Evolutionary conservation across 129 eudicot genomes (phyloP).

Genomic region (Flaveria trinervia): DNA sequence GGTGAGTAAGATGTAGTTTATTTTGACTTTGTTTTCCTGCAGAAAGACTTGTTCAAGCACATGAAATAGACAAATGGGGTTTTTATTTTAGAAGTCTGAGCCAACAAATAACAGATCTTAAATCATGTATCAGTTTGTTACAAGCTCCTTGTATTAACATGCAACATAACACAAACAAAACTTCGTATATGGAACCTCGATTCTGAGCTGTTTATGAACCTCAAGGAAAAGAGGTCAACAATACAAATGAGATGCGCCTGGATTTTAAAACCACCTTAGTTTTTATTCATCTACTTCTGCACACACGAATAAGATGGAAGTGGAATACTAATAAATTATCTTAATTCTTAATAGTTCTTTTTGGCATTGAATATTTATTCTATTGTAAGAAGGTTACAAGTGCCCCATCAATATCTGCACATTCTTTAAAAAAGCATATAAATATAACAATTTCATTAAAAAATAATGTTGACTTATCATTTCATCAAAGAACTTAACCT

Average conservation of each 20-base stretch:
- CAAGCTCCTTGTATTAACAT: not conserved
- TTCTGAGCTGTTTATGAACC: conserved; percentile 20
- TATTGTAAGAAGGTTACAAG: not conserved
- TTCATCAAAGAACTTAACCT: not conserved
- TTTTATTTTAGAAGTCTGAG: not conserved
- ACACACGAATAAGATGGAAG: not conserved
- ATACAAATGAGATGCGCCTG: not conserved
- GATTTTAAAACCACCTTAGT: not conserved
- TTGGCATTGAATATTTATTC: not conserved
- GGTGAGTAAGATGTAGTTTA: not conserved
- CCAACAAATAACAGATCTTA: conserved; percentile 2
- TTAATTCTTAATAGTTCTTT: not conserved
- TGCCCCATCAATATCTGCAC: conserved; percentile 8
- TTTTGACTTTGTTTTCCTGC: not conserved
- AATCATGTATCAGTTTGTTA: conserved; percentile 4
- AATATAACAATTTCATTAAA: not conserved
- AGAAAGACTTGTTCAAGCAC: not conserved
- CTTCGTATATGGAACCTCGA: not conserved
- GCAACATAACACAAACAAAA: conserved; percentile 1
- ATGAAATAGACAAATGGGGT: not conserved
- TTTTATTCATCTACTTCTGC: conserved; percentile 3
- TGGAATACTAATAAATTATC: not conserved
- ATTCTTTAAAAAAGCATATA: not conserved
- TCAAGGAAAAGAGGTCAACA: not conserved
- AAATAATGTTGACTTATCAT: not conserved